Base-by-base conservation (phyloP, 257 asterid species). In the Henckelia pumila region DNA sequence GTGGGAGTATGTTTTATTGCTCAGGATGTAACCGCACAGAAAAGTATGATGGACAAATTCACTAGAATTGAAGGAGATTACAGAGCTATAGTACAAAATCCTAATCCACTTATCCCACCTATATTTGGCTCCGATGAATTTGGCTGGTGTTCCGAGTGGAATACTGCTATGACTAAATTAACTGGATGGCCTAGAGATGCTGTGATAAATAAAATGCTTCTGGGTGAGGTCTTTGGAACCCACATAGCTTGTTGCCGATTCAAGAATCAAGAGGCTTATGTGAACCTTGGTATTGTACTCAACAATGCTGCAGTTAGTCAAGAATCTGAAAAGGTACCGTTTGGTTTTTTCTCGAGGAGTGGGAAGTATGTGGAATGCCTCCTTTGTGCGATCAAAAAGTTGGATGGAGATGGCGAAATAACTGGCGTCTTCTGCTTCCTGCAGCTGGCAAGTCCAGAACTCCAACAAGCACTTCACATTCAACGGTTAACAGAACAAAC, bases 141-240 rank as follows among this genome's bases (percentile, higher is more conserved):
- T 23, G 97, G 97, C 26, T 90, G 99, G 99, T 90, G 99, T 67
- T 82, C 95, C 1, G 97, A 90, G 78, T 93, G 99, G 99, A 93
- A 93, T 60, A 79, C 97, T 25, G 97, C 99, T 2, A 93, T 93
- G 99, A 71, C 85, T 5, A 88, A 90, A 64, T 16, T 88, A 22
- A 75, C 99, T 3, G 96, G 99, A 8, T 86, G 94, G 95, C 69
- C 55, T 7, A 76, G 93, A 61, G 94, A 85, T 3, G 92, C 88
- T 23, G 96, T 84, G 61, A 82, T 90, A n/a, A 85, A 86, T 47
- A 93, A 88, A 83, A 88, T 93, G 97, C 87, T 93, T 20, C 67
- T 90, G 3, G 99, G 96, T 5, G 99, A 93, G 80, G 92, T 93
- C 49, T 93, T 93, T 28, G 99, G 97, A 64, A 80, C 79, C 11